Conservation (phyloP, 495 filamentous ascomycete species). For the Mytilinidion resinicola region DNA sequence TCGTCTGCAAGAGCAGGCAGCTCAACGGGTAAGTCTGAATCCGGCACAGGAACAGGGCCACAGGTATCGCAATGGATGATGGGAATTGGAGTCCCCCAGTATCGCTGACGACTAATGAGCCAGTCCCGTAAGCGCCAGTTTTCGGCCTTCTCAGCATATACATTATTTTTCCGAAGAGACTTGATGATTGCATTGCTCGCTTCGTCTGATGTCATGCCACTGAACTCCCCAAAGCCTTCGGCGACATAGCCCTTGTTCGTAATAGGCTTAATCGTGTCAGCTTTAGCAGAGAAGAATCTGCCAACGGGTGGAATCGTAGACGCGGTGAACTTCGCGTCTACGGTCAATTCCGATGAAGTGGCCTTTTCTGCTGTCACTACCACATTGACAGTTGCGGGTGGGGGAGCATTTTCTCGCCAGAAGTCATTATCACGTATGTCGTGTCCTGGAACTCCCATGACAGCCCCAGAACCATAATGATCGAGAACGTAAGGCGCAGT, state of each 20-base stretch:
- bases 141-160: constrained; percentile 52
- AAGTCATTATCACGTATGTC: constrained; percentile 72
- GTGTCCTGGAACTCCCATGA: constrained; percentile 89
- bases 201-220: constrained; percentile 53
- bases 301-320: too few species aligned
- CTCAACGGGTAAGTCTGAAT: constrained; percentile 66
- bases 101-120: constrained; percentile 81
- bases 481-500: constrained; percentile 80
- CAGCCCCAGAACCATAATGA: constrained; percentile 80
- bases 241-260: constrained; percentile 45
- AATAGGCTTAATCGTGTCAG: constrained; percentile 38
- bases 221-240: constrained; percentile 41
- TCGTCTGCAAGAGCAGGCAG: constrained; percentile 64
- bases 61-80: constrained; percentile 77
- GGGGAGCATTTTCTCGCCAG: constrained; percentile 57
- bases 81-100: constrained; percentile 88
- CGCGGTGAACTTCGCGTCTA: neutral
- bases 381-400: constrained; percentile 23
- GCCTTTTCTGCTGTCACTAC: constrained; percentile 6
- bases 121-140: constrained; percentile 79
- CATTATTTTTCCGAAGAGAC: constrained; percentile 46
- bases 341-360: neutral
- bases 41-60: constrained; percentile 72
- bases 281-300: too few species aligned
- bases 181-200: constrained; percentile 56